Conservation (phyloP, 2,329 filamentous ascomycete species). For the Dactylellina parvicollis region DNA sequence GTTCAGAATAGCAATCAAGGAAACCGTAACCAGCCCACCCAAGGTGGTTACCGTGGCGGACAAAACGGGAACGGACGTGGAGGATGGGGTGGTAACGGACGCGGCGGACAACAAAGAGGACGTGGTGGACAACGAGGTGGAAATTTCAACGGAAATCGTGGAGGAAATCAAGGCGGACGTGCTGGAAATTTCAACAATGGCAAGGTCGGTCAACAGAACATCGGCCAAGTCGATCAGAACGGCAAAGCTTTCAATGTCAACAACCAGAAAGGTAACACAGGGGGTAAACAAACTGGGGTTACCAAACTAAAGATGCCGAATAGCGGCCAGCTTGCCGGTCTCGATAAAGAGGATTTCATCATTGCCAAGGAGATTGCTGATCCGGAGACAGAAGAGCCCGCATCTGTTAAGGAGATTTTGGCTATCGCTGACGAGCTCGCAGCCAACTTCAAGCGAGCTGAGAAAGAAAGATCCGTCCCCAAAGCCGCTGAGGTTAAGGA, state of each 20-base stretch:
- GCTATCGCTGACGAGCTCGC: conserved; percentile 7
- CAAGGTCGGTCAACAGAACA: conserved; percentile 3
- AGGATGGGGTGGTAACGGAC: neutral
- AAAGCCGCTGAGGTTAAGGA: conserved; percentile 10
- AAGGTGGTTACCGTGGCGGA: conserved; percentile 15
- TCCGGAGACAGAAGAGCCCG: conserved; percentile 18
- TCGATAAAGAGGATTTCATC: conserved; percentile 8
- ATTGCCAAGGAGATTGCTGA: conserved; percentile 18
- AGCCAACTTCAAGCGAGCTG: neutral
- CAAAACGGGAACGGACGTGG: conserved; percentile 11
- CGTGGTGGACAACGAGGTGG: neutral
- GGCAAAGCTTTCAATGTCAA: neutral
- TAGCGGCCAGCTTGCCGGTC: conserved; percentile 23
- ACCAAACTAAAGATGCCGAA: conserved; percentile 16
- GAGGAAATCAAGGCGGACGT: neutral
- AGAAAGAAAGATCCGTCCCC: neutral
- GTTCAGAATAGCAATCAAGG: too few species aligned
- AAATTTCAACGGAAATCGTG: neutral
- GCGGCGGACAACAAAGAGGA: conserved; percentile 5
- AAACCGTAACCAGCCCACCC: conserved; percentile 9
- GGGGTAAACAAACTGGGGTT: neutral
- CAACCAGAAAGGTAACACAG: neutral
- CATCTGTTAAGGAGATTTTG: conserved; percentile 14
- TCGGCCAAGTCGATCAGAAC: neutral
- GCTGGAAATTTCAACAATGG: conserved; percentile 2